phyloP scores from a whole-genome alignment of 352 stramenopile species.

The Globisporangium yorkense region DNA sequence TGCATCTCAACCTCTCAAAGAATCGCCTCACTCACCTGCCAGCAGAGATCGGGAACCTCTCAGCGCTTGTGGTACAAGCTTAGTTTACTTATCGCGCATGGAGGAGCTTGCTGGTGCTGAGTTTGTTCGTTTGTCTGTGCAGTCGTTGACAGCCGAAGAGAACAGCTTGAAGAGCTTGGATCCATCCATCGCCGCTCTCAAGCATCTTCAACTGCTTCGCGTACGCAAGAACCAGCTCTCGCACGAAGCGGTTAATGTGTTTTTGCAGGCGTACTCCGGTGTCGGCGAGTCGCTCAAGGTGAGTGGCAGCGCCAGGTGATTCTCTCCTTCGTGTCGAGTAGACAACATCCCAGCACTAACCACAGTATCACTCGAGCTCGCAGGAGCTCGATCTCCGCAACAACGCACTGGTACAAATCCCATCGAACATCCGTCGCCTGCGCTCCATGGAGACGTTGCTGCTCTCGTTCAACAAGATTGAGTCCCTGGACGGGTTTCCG shows the following conservation, averaged over 20 bases:
- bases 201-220: constrained; percentile 49
- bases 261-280: constrained; percentile 21
- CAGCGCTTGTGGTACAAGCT: constrained; percentile 31
- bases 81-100: neutral
- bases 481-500: constrained; percentile 56
- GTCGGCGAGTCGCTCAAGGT: constrained; percentile 30
- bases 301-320: neutral
- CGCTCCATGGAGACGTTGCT: constrained; percentile 50
- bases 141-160: constrained; percentile 69
- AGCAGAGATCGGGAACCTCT: constrained; percentile 33
- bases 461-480: constrained; percentile 67
- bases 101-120: neutral
- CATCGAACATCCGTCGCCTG: constrained; percentile 28
- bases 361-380: neutral
- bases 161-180: constrained; percentile 52
- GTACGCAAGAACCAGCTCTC: constrained; percentile 74
- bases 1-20: constrained; percentile 66
- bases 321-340: neutral
- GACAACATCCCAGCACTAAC: neutral
- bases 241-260: constrained; percentile 29
- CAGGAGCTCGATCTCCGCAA: constrained; percentile 73
- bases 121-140: neutral
- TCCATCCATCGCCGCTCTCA: constrained; percentile 31
- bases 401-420: constrained; percentile 49
- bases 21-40: constrained; percentile 50